A percentile compares a stretch with the other conserved stretches of the same genome.
phyloP scores from a whole-genome alignment of 371 early-diverging fungal genomes.

The Haplosporangium sp. region DNA sequence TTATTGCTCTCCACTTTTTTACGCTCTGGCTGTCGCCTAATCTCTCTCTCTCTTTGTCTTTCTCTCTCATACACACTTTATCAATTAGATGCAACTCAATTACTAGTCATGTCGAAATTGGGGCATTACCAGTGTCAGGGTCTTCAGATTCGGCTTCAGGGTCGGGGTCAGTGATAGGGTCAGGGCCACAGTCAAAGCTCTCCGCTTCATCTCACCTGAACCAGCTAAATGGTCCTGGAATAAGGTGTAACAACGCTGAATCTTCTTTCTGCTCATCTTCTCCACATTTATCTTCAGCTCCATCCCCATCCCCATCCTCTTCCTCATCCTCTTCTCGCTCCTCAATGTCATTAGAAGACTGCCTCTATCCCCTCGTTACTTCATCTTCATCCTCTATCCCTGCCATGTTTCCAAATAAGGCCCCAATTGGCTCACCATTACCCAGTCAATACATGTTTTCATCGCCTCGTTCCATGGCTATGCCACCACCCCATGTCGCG shows the following conservation, averaged over 20 bases:
- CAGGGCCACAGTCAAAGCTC: not conserved
- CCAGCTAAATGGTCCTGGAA: not conserved
- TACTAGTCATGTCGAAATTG: not conserved
- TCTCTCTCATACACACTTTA: not conserved
- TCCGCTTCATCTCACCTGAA: not conserved
- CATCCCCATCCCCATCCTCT: not conserved
- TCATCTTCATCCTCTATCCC: not conserved
- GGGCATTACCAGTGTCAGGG: constrained; percentile 10
- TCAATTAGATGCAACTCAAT: constrained; percentile 11
- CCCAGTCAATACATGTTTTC: not conserved
- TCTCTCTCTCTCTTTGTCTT: not conserved
- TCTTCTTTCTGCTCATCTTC: constrained; percentile 2
- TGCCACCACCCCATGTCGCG: not conserved
- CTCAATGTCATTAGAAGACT: constrained; percentile 6
- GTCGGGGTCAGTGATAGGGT: constrained; percentile 3
- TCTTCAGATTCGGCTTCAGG: not conserved
- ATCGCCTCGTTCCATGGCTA: not conserved
- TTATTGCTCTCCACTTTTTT: not conserved
- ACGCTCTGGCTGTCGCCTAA: not conserved
- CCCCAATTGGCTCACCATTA: not conserved
- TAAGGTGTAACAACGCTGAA: not conserved
- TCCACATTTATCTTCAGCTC: not conserved
- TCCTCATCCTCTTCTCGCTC: constrained; percentile 10
- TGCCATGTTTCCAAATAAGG: not conserved
- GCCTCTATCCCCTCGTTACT: not conserved